Evolutionary conservation across 768 basidiomycete genomes (phyloP), one percentile per base, ranked within the genome.

Genomic region (Plicaturopsis crispa): DNA sequence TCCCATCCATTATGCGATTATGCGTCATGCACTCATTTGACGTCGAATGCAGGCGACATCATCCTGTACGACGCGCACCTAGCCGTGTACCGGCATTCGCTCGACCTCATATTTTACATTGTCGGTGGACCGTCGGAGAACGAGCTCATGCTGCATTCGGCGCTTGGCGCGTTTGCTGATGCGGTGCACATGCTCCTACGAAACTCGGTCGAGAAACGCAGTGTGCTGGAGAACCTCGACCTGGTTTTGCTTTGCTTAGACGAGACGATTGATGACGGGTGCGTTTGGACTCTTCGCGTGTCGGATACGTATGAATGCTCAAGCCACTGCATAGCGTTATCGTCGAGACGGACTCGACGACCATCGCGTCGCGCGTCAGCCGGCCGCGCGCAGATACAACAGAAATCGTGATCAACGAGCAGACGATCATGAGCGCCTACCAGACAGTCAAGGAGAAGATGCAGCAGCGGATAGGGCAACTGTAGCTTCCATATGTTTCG

Each of bases 231-330:
- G 66, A 97, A 91, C 61, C 63, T 98, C 34, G 96, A 98, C 61
- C 53, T 98, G 39, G 88, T 96, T 7, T 59, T 98, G 36, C 65
- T 99, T 17, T 93, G 92, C 51, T 65, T 97, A 36, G 96, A 98
- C 61, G 96, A 99, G 67, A 94, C 91, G 3, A 80, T 98, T 42
- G 96, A 99, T 60, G 92, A 99, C 55, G 96, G 96, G 94, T 97
- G 59, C 50, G 80, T 70, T 1, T 21, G 30, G 26, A 31, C 32
- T 38, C 20, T 35, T 33, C 22, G 19, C 8, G 36, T 33, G 23
- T 8, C 23, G 10, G 17, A 10, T 6, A 6, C 4, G 33, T 14
- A 11, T n/a, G n/a, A 24, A 30, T 39, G 38, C n/a, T 41, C 10
- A 19, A 33, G 36, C 21, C 33, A 24, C 7, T 21, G 23, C 38